A percentile compares a stretch with the other conserved stretches of the same genome.
phyloP scores from a whole-genome alignment of 768 basidiomycete genomes.

The Cyclocybe aegerita region DNA sequence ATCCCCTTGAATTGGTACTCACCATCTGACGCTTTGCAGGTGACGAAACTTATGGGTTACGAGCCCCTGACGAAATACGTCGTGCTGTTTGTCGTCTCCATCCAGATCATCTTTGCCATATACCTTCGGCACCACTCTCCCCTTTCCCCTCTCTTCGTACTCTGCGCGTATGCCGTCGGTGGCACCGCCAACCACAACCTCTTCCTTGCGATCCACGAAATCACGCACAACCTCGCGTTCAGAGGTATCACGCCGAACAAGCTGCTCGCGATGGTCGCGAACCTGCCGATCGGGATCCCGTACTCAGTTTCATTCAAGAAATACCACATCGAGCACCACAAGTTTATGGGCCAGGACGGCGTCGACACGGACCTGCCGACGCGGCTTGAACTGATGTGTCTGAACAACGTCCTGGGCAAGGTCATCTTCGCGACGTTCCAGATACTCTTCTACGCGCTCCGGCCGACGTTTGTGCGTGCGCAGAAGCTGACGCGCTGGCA shows the following conservation, averaged over 20 bases:
- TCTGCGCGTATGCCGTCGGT: slow-evolving; percentile 82
- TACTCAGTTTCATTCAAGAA: slow-evolving; percentile 96
- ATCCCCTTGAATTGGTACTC: neutral
- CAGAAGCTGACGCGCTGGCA: slow-evolving; percentile 88
- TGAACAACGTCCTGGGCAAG: slow-evolving; percentile 97
- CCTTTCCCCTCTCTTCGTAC: slow-evolving; percentile 68
- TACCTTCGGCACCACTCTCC: slow-evolving; percentile 68
- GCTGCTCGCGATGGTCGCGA: slow-evolving; percentile 84
- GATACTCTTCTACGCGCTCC: slow-evolving; percentile 95
- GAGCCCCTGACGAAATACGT: slow-evolving; percentile 91
- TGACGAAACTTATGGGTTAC: slow-evolving; percentile 95
- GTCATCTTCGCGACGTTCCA: slow-evolving; percentile 99
- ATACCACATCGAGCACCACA: slow-evolving; percentile 97
- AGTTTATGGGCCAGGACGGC: slow-evolving; percentile 92
- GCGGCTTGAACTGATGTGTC: slow-evolving; percentile 73
- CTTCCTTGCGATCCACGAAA: slow-evolving; percentile 98
- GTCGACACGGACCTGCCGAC: slow-evolving; percentile 96
- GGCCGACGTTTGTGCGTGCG: slow-evolving; percentile 87
- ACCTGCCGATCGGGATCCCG: slow-evolving; percentile 91
- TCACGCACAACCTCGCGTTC: slow-evolving; percentile 97
- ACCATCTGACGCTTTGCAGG: slow-evolving; percentile 41
- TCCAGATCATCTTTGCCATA: slow-evolving; percentile 70
- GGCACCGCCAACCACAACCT: slow-evolving; percentile 97
- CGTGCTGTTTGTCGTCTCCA: slow-evolving; percentile 75
- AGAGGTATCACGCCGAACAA: slow-evolving; percentile 81